Percentiles rank a stretch among this genome's conserved stretches.
Conservation (phyloP, 805 yeast genomes). For the Candida namnaoensis region DNA sequence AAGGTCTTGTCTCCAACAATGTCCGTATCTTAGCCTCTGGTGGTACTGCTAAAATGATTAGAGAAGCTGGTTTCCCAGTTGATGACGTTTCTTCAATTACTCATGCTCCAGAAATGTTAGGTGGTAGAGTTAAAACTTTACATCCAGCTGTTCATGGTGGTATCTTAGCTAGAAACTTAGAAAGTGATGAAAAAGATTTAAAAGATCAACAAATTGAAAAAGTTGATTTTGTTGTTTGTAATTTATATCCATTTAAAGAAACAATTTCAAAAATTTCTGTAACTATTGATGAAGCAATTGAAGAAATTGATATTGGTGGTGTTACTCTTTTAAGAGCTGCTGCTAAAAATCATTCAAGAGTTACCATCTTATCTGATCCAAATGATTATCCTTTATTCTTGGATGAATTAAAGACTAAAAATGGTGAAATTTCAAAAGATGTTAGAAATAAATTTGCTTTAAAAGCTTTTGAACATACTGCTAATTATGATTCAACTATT, state of each 20-base stretch:
- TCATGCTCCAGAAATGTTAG: conserved; percentile 98
- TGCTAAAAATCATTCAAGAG: conserved; percentile 96
- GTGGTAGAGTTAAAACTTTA: conserved; percentile 96
- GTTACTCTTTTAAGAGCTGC: conserved; percentile 97
- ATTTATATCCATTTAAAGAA: conserved; percentile 96
- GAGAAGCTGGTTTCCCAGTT: conserved; percentile 97
- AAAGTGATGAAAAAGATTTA: conserved; percentile 84
- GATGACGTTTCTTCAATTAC: conserved; percentile 93
- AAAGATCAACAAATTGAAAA: conserved; percentile 85
- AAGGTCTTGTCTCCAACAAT: conserved; percentile 81
- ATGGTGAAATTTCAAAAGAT: conserved; percentile 62
- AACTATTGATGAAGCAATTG: conserved; percentile 95
- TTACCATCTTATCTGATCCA: conserved; percentile 92
- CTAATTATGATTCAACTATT: conserved; percentile 93
- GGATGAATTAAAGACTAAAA: conserved; percentile 52
- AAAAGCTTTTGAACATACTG: conserved; percentile 97
- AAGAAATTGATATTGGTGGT: conserved; percentile 97
- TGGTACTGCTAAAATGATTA: conserved; percentile 89
- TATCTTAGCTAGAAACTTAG: conserved; percentile 89
- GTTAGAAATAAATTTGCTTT: conserved; percentile 81
- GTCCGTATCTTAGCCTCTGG: conserved; percentile 95
- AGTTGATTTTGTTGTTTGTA: conserved; percentile 95
- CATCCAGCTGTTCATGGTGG: conserved; percentile 99
- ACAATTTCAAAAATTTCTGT: conserved; percentile 94
- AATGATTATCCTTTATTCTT: conserved; percentile 83